phyloP scores from a whole-genome alignment of 164 flowering plant species.

The Brasenia schreberi region DNA sequence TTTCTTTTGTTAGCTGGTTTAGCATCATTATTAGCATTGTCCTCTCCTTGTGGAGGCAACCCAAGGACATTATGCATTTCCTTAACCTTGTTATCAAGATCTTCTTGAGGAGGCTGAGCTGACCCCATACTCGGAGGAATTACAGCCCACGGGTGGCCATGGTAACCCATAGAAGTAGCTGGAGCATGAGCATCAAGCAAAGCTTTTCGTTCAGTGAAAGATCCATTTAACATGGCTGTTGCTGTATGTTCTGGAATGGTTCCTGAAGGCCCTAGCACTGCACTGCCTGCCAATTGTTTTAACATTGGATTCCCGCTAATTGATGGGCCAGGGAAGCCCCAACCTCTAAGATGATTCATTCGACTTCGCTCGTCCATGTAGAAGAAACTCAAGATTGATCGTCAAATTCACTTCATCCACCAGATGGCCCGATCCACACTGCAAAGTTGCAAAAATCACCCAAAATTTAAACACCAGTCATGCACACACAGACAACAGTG shows the following conservation, averaged over 20 bases:
- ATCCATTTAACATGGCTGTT: not conserved
- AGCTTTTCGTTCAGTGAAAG: not conserved
- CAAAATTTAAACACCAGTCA: too few species aligned
- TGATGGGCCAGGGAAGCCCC: not conserved
- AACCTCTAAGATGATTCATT: not conserved
- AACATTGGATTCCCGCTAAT: not conserved
- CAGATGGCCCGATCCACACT: not conserved
- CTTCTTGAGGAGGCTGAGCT: not conserved
- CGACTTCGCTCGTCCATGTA: not conserved
- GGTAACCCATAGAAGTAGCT: not conserved
- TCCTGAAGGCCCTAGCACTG: not conserved
- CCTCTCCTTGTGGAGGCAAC: not conserved
- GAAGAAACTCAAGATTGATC: too few species aligned
- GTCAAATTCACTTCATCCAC: not conserved
- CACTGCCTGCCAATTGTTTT: not conserved
- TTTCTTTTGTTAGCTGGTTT: not conserved
- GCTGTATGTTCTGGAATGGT: not conserved
- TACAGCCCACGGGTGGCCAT: not conserved
- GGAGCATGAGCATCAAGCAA: not conserved
- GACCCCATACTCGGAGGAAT: not conserved
- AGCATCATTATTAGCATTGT: not conserved
- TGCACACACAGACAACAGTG: too few species aligned
- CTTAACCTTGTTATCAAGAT: not conserved
- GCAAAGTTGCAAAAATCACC: not conserved
- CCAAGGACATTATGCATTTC: not conserved